A percentile compares a stretch with the other conserved stretches of the same genome.
Conservation (phyloP, 352 stramenopile species). For the Thalassiosira mediterranea region DNA sequence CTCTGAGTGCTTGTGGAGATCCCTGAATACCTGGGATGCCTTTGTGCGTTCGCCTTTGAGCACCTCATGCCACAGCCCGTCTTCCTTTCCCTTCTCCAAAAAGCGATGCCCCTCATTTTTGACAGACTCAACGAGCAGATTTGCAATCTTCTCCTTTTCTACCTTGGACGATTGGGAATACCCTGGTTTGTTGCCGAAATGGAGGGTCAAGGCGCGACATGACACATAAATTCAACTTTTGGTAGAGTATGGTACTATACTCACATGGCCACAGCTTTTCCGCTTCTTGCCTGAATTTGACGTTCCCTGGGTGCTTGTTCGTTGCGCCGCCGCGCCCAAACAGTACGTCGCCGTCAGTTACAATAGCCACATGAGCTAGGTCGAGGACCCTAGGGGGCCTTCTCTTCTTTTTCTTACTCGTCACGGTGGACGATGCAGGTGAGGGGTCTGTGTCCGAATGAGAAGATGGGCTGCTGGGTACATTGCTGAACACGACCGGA, state of each 20-base stretch:
- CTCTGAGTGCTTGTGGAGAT: no score
- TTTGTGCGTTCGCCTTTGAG: conserved; percentile 37
- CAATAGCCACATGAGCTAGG: conserved; percentile 1
- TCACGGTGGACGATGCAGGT: no score
- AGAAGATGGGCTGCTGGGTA: no score
- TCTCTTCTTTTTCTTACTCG: conserved; percentile 21
- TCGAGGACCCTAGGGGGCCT: conserved; percentile 16
- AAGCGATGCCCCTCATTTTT: conserved; percentile 29
- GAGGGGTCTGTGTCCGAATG: no score
- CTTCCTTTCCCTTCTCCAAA: conserved; percentile 34
- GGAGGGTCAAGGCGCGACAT: no score
- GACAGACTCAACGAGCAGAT: conserved; percentile 30
- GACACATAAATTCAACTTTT: no score
- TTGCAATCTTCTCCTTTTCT: conserved; percentile 30
- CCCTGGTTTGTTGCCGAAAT: no score
- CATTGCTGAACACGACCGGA: no score
- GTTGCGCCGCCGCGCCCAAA: conserved; percentile 66
- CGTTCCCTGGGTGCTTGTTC: conserved; percentile 67
- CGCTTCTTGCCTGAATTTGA: conserved; percentile 39
- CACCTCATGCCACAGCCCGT: conserved; percentile 38
- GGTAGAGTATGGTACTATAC: no score
- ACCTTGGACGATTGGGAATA: conserved; percentile 30
- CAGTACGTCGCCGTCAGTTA: conserved; percentile 43
- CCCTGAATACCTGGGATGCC: conserved; percentile 37
- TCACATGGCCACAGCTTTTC: conserved; percentile 12